A percentile compares a stretch with the other conserved stretches of the same genome.
These are phyloP conservation scores for Juglanconis juglandina DNA, from an alignment of 2,329 filamentous ascomycete species.

Conservation along the genomic window DNA sequence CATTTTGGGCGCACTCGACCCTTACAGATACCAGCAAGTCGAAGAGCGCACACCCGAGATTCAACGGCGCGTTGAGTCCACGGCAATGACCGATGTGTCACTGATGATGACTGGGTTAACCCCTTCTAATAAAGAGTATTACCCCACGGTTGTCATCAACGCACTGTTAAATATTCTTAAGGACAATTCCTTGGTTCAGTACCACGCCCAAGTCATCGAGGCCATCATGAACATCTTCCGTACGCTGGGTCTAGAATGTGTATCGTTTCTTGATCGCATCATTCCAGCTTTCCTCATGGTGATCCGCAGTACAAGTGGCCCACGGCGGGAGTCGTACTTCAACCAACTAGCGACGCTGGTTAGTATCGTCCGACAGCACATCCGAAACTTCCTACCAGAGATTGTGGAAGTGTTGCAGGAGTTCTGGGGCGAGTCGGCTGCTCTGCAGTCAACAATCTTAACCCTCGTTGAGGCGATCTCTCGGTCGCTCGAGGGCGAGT, in stretches of 20 bases:
- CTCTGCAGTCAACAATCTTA: constrained; percentile 86
- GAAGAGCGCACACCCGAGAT: constrained; percentile 84
- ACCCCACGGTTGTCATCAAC: constrained; percentile 95
- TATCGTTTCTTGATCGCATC: constrained; percentile 89
- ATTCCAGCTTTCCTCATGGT: constrained; percentile 91
- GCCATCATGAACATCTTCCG: constrained; percentile 99
- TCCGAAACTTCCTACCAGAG: constrained; percentile 81
- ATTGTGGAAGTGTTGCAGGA: constrained; percentile 85
- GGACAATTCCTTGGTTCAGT: constrained; percentile 82
- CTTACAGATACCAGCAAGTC: constrained; percentile 93
- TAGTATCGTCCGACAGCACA: constrained; percentile 93
- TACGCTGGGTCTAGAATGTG: constrained; percentile 91
- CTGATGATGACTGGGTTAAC: constrained; percentile 97
- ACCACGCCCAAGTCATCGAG: constrained; percentile 91
- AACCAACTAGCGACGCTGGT: constrained; percentile 93
- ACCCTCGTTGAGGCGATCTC: constrained; percentile 92
- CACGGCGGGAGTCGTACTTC: constrained; percentile 90
- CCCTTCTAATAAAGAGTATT: constrained; percentile 96
- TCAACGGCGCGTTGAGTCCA: constrained; percentile 61
- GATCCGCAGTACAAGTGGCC: constrained; percentile 74
- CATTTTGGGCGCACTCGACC: constrained; percentile 89
- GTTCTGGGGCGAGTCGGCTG: constrained; percentile 79
- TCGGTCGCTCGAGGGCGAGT: constrained; percentile 90
- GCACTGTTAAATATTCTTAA: constrained; percentile 89
- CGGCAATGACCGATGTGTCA: constrained; percentile 83